Base-by-base conservation (phyloP, 805 yeast species). In the Zygoascus biomembranicola region DNA sequence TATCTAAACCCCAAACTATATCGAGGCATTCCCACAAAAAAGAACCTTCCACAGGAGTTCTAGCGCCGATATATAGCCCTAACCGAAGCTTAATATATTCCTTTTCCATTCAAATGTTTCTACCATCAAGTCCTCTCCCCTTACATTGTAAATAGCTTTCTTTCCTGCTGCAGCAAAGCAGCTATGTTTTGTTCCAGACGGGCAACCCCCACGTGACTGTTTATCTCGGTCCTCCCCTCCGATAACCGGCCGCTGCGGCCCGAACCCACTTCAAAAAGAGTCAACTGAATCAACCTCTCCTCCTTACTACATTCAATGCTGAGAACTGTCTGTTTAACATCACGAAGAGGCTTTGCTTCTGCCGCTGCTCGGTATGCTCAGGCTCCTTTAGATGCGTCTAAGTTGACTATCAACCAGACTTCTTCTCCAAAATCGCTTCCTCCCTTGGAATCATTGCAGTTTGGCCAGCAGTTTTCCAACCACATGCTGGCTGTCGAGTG, bases 401-500 rank as follows among this genome's bases (percentile, higher is more conserved):
- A 77, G 61, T 68, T 85, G 49, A 66, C 64, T 53, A 68, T 85
- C 60, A 70, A 73, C n/a, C 71, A 71, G 53, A 75, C 76, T 18
- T 53, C 71, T 2, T 53, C 67, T 20, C 87, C 86, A 58, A 81
- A 82, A 63, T 59, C 64, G 10, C 79, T 78, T 51, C 72, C 78
- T 47, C 79, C 87, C 55, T 78, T 82, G 56, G 84, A 82, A 20
- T 63, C 82, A 62, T 76, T 86, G 58, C 80, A 80, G 43, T 86
- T 86, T 65, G 94, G 92, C 57, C 77, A 81, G 61, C 66, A 80
- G 4, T 90, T 90, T 77, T 86, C 97, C 51, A 81, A 81, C 66
- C 98, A 92, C 68, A 92, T 92, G 88, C 74, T 92, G 67, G 80
- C 85, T 63, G 73, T 89, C 50, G 90, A 88, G 67, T 94, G 97